Evolutionary conservation across 371 early-diverging fungal genomes (phyloP), one percentile per base, ranked within the genome.

Genomic region (Apophysomyces ossiformis): DNA sequence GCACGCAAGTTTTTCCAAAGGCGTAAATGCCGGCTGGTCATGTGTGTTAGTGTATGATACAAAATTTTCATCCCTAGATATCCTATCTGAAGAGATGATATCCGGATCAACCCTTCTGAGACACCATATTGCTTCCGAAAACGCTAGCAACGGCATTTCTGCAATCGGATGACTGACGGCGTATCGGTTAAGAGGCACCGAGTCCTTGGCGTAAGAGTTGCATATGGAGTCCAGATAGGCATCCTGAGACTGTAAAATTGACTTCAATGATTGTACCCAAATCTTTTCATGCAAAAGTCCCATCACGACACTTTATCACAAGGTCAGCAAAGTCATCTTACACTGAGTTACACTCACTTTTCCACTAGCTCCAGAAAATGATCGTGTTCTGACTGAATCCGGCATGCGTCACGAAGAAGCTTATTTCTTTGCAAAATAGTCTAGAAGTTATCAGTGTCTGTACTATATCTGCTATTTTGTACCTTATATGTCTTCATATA

Each of bases 211-310:
- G 57, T 84, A 84, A 11, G 67, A 58, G 7, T 57, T 60, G 37
- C 74, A 77, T 7, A 84, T 67, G 0, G 72, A 63, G 12, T 80
- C 77, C 5, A 84, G 37, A 37, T 77, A 74, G 15, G 39, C 72
- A 41, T 84, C 82, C 46, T 80, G 79, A 9, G 79, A 71, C 37
- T 70, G 59, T 7, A 85, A 66, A 21, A 85, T 70, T 3, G 84
- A 77, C 11, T 77, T 74, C n/a, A 88, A 64, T 7, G 87, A 83
- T 39, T 85, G 82, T 15, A 82, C 75, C 77, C 83, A 88, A 44
- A 88, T 83, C 58, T 88, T 88, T 38, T 88, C 79, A 69, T 88
- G 85, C 37, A 88, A 67, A 46, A 81, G 81, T 50, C 85, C 79
- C 77, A 88, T 77, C 37, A 86, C 82, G 9, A 88, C 78, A 64